Conservation (phyloP, 306 rosid species). For the Prunus persica region DNA sequence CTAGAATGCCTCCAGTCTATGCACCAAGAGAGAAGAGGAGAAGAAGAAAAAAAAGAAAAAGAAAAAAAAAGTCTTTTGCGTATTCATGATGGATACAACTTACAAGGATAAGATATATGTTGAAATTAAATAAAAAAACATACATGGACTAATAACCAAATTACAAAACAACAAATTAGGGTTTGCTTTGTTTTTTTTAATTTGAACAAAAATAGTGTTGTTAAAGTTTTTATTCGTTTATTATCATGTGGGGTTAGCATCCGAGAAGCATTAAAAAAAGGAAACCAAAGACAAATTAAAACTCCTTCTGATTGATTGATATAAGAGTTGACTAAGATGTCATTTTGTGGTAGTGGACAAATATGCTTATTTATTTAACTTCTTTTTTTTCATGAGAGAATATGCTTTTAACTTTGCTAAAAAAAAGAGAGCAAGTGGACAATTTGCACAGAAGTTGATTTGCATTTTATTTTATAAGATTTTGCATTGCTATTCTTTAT, state of each 20-base stretch:
- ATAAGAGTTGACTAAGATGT: slow-evolving; percentile 41
- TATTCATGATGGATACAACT: too few species aligned
- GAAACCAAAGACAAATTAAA: not conserved
- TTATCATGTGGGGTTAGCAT: slow-evolving; percentile 6
- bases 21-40: not conserved
- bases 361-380: not conserved
- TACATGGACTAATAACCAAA: not conserved
- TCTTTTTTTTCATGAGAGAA: not conserved
- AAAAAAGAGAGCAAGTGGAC: not conserved
- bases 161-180: slow-evolving; percentile 7
- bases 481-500: not conserved
- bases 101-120: not conserved
- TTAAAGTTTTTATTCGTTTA: not conserved
- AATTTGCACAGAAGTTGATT: not conserved
- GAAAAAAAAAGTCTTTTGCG: not conserved
- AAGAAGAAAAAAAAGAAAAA: not conserved
- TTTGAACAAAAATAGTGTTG: not conserved
- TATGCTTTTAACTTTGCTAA: not conserved
- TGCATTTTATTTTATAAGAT: not conserved
- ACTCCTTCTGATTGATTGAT: slow-evolving; percentile 13
- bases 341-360: slow-evolving; percentile 13
- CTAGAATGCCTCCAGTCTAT: not conserved
- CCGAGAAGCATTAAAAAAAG: not conserved
- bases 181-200: not conserved
- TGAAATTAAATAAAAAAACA: not conserved